Conservation (phyloP, 495 filamentous ascomycete genomes). For the Bryoglossum gracile region DNA sequence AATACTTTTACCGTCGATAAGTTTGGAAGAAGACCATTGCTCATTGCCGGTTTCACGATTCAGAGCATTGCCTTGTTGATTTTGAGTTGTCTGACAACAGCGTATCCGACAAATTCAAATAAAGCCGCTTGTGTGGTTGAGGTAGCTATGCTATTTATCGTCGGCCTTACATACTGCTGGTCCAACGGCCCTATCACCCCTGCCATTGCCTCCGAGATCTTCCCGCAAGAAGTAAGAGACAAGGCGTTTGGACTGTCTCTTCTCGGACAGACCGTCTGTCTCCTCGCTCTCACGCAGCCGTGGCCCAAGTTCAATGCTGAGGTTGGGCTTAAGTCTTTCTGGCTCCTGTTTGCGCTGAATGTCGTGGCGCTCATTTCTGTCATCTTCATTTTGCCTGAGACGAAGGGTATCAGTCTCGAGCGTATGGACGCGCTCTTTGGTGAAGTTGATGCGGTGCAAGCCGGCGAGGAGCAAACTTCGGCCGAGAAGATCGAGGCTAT, state of each 20-base stretch:
- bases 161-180: slow-evolving; percentile 35
- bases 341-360: slow-evolving; percentile 28
- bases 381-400: slow-evolving; percentile 31
- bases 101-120: slow-evolving; percentile 31
- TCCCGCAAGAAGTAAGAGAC: slow-evolving; percentile 33
- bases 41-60: slow-evolving; percentile 31
- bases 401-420: slow-evolving; percentile 28
- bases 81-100: slow-evolving; percentile 29
- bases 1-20: slow-evolving; percentile 35
- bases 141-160: slow-evolving; percentile 33
- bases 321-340: slow-evolving; percentile 22
- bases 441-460: slow-evolving; percentile 30
- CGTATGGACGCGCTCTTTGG: slow-evolving; percentile 36
- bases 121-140: slow-evolving; percentile 31
- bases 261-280: slow-evolving; percentile 31
- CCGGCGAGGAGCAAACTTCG: slow-evolving; percentile 26
- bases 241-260: slow-evolving; percentile 32
- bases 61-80: slow-evolving; percentile 28
- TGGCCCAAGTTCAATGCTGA: slow-evolving; percentile 32
- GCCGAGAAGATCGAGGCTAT: slow-evolving; percentile 21
- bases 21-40: slow-evolving; percentile 30
- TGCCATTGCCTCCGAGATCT: slow-evolving; percentile 32
- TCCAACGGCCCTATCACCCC: slow-evolving; percentile 32
- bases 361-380: slow-evolving; percentile 31
- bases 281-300: slow-evolving; percentile 31